A percentile compares a stretch with the other conserved stretches of the same genome.
Conservation (phyloP, 202 grass and related monocot species). For the Sporobolus alterniflorus region DNA sequence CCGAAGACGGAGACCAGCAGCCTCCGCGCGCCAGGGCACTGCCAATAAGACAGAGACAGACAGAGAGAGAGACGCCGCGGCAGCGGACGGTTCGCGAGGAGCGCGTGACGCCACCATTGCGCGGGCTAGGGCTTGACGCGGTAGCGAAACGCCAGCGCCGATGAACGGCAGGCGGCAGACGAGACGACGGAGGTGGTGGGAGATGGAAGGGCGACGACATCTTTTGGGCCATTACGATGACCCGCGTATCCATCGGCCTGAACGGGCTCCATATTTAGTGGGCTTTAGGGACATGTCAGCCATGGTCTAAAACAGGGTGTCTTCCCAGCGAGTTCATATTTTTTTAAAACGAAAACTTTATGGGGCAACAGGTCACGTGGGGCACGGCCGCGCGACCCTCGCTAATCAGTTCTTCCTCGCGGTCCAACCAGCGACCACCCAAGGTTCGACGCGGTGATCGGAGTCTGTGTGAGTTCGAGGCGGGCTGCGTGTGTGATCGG, state of each 20-base stretch:
- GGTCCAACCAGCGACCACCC: too few species aligned
- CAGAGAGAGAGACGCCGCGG: neutral
- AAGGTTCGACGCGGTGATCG: too few species aligned
- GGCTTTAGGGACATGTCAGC: neutral
- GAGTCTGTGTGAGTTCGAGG: too few species aligned
- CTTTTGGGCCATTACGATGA: neutral
- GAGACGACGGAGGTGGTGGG: neutral
- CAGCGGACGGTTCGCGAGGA: too few species aligned
- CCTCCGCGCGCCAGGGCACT: neutral
- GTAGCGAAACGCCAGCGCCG: neutral
- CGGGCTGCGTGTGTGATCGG: too few species aligned
- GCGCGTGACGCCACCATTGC: too few species aligned
- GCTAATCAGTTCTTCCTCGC: too few species aligned
- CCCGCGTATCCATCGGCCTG: neutral
- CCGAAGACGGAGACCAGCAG: neutral
- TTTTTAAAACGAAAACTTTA: too few species aligned
- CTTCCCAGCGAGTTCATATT: too few species aligned
- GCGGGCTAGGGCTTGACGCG: constrained; percentile 1
- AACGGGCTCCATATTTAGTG: neutral
- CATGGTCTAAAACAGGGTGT: too few species aligned
- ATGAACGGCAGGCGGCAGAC: neutral
- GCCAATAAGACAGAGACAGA: neutral
- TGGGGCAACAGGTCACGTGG: too few species aligned
- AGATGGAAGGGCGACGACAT: neutral
- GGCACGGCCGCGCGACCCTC: too few species aligned